Conservation (phyloP, 768 basidiomycete genomes). For the Chlorophyllum brunneum region DNA sequence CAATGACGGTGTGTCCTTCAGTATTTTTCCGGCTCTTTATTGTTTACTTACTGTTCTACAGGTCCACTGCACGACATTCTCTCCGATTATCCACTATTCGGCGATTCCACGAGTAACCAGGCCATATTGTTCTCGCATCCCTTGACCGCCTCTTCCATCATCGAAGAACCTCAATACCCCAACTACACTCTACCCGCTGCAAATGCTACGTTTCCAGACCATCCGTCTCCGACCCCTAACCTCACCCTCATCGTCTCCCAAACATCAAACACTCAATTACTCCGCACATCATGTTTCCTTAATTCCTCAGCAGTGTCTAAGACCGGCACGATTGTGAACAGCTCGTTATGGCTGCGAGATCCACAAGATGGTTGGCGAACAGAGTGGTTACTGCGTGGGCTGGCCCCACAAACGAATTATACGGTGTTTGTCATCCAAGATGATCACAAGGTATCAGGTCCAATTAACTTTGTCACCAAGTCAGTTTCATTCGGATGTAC, state of each 20-base stretch:
- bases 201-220: constrained; percentile 40
- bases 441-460: constrained; percentile 55
- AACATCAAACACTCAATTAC: constrained; percentile 39
- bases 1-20: constrained; percentile 28
- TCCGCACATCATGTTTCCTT: constrained; percentile 60
- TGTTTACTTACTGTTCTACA: constrained; percentile 17
- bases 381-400: constrained; percentile 62
- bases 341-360: constrained; percentile 56
- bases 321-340: constrained; percentile 35
- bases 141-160: constrained; percentile 29
- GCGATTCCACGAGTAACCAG: constrained; percentile 72
- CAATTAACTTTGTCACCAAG: constrained; percentile 74
- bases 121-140: constrained; percentile 69
- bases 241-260: constrained; percentile 54
- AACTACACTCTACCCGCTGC: constrained; percentile 72
- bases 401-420: constrained; percentile 71
- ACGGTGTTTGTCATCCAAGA: constrained; percentile 66
- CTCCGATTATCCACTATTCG: constrained; percentile 49
- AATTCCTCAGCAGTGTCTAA: constrained; percentile 22
- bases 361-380: constrained; percentile 52
- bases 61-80: constrained; percentile 47
- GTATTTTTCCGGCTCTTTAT: background rate
- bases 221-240: constrained; percentile 41
- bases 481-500: constrained; percentile 70
- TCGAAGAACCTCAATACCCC: constrained; percentile 49